Percentiles rank a stretch among this genome's conserved stretches.
These are phyloP conservation scores for Geotrichum histeridarum DNA, from an alignment of 1,139 yeast species.

Conservation along the genomic window DNA sequence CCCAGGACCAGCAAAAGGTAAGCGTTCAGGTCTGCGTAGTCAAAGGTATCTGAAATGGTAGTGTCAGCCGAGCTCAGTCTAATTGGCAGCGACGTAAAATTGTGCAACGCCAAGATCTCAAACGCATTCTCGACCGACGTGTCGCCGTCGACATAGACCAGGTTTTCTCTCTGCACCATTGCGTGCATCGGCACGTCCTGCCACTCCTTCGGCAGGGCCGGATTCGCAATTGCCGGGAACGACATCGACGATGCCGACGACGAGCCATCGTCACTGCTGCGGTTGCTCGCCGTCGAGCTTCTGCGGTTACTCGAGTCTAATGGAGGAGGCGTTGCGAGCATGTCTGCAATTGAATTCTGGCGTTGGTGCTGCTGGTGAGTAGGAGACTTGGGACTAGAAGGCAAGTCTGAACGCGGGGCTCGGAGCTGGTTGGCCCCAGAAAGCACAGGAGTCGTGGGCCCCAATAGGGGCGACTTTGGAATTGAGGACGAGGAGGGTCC, in stretches of 20 bases:
- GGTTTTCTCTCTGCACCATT: conserved; percentile 71
- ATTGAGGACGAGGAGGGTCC: no score
- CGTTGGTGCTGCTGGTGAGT: conserved; percentile 7
- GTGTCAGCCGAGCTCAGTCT: conserved; percentile 34
- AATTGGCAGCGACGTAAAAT: conserved; percentile 84
- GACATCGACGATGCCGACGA: neutral
- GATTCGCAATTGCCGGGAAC: no score
- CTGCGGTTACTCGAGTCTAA: neutral
- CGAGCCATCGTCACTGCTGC: conserved; percentile 10
- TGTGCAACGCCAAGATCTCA: conserved; percentile 63
- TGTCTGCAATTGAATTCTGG: conserved; percentile 8
- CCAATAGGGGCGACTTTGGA: no score
- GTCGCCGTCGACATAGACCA: conserved; percentile 59
- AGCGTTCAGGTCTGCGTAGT: conserved; percentile 85
- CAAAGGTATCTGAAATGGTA: conserved; percentile 71
- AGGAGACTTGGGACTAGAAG: conserved; percentile 1
- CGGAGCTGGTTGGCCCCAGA: conserved; percentile 2
- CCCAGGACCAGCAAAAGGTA: conserved; percentile 72
- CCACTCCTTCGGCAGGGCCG: conserved; percentile 51
- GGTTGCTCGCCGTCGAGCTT: conserved; percentile 6
- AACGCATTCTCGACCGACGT: conserved; percentile 83
- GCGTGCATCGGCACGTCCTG: conserved; percentile 64
- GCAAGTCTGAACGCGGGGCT: neutral
- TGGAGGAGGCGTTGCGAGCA: conserved; percentile 9
- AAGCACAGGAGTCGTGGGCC: no score